Conservation (phyloP, 306 rosid genomes). For the Trifolium subterraneum region DNA sequence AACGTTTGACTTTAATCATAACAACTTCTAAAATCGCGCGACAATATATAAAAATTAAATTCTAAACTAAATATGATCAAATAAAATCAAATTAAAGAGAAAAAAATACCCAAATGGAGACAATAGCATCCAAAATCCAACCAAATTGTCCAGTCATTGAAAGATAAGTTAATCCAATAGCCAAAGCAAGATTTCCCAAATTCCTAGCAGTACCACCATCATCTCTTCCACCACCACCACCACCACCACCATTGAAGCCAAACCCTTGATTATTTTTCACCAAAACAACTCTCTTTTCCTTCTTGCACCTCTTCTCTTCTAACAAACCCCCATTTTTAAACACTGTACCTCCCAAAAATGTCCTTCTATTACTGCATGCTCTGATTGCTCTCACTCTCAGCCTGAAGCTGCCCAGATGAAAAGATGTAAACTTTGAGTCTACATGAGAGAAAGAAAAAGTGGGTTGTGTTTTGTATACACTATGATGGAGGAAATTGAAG, state of each 20-base stretch:
- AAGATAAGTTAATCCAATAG: slow-evolving; percentile 89
- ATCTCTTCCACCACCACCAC: slow-evolving; percentile 72
- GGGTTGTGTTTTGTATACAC: slow-evolving; percentile 49
- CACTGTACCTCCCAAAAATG: slow-evolving; percentile 42
- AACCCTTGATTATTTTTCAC: slow-evolving; percentile 76
- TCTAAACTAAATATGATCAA: slow-evolving; percentile 15
- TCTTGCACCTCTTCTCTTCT: slow-evolving; percentile 49
- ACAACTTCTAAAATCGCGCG: background rate
- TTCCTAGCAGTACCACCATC: slow-evolving; percentile 73
- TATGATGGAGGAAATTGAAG: slow-evolving; percentile 42
- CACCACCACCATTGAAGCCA: slow-evolving; percentile 79
- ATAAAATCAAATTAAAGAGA: slow-evolving; percentile 16
- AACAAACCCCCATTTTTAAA: slow-evolving; percentile 48
- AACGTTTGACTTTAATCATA: background rate
- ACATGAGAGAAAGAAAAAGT: slow-evolving; percentile 43
- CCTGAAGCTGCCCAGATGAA: slow-evolving; percentile 44
- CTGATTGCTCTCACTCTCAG: slow-evolving; percentile 53
- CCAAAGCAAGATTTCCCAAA: slow-evolving; percentile 84
- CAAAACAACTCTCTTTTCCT: slow-evolving; percentile 60
- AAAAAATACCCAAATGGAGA: slow-evolving; percentile 85
- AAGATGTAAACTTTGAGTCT: slow-evolving; percentile 48
- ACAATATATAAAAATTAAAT: background rate
- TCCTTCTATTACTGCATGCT: slow-evolving; percentile 45
- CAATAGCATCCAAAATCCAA: slow-evolving; percentile 95
- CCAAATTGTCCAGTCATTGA: slow-evolving; percentile 97